Conservation (phyloP, 495 filamentous ascomycete genomes). For the Penicilliopsis zonata region DNA sequence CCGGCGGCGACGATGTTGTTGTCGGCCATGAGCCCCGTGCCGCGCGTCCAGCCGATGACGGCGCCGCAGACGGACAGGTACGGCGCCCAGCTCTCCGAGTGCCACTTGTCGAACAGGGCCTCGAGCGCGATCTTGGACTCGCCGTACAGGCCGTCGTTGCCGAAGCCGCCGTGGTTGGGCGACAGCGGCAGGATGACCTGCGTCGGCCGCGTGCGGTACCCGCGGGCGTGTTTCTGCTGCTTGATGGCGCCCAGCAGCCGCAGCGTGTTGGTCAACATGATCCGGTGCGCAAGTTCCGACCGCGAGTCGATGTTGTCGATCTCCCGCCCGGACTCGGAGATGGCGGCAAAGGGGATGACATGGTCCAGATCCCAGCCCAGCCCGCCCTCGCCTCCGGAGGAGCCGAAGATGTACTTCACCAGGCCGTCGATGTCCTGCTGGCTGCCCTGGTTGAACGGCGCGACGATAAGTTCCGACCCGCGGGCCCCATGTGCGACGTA, state of each 20-base stretch:
- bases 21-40: constrained; percentile 9
- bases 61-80: constrained; percentile 12
- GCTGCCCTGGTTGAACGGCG: constrained; percentile 21
- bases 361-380: constrained; percentile 10
- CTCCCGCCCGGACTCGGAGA: constrained; percentile 8
- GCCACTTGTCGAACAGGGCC: constrained; percentile 7
- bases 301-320: constrained; percentile 9
- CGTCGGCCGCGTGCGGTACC: constrained; percentile 5
- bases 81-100: constrained; percentile 11
- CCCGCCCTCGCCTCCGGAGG: not conserved
- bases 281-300: constrained; percentile 12
- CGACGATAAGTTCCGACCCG: constrained; percentile 10
- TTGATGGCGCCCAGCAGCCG: constrained; percentile 8
- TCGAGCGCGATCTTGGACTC: constrained; percentile 16
- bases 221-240: constrained; percentile 1
- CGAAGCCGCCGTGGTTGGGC: constrained; percentile 15
- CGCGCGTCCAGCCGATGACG: constrained; percentile 15
- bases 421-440: constrained; percentile 11
- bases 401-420: constrained; percentile 10
- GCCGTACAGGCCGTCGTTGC: constrained; percentile 13
- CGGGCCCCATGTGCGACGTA: constrained; percentile 9
- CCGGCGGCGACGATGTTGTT: constrained; percentile 10
- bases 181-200: constrained; percentile 14
- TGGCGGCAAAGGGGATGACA: constrained; percentile 18
- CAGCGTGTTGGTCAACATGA: constrained; percentile 12